These are phyloP conservation scores for Epichloe baconii DNA, from an alignment of 2,329 filamentous ascomycete genomes.

Conservation along the genomic window DNA sequence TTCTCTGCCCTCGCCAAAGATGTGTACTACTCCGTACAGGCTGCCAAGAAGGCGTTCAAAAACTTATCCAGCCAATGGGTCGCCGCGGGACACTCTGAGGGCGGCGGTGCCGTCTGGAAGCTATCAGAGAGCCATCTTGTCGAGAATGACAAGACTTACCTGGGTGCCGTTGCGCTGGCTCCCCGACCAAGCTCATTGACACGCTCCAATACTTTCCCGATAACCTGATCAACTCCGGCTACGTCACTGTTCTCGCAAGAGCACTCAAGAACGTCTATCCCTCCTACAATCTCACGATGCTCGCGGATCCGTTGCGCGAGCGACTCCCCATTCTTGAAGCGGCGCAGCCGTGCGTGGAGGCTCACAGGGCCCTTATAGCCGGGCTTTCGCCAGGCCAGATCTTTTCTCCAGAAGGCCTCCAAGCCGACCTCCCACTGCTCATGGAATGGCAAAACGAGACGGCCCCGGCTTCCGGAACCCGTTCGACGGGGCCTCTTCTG, in stretches of 20 bases:
- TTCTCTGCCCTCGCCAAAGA: conserved; percentile 7
- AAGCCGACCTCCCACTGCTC: neutral
- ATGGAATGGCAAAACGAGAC: conserved; percentile 3
- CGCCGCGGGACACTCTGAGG: neutral
- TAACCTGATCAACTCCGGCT: neutral
- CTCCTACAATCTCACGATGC: conserved; percentile 1
- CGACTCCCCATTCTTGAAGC: conserved; percentile 1
- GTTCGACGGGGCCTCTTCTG: conserved; percentile 3
- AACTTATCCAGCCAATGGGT: too few relatives aligned
- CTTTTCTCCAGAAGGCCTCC: neutral
- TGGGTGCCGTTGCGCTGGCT: conserved; percentile 9
- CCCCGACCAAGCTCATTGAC: conserved; percentile 7
- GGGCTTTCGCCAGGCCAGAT: neutral
- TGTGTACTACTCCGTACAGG: conserved; percentile 6
- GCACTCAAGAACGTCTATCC: conserved; percentile 2
- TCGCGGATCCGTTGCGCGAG: conserved; percentile 1
- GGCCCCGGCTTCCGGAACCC: conserved; percentile 4
- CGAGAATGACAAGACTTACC: conserved; percentile 4
- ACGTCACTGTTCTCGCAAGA: conserved; percentile 3
- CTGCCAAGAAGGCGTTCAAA: too few relatives aligned
- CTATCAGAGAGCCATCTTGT: conserved; percentile 9
- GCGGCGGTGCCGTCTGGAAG: conserved; percentile 11
- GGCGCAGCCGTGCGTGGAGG: conserved; percentile 4
- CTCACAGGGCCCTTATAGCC: neutral
- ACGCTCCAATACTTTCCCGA: neutral